These are phyloP conservation scores for Glarea lozoyensis DNA, from an alignment of 495 filamentous ascomycete genomes.

Conservation along the genomic window DNA sequence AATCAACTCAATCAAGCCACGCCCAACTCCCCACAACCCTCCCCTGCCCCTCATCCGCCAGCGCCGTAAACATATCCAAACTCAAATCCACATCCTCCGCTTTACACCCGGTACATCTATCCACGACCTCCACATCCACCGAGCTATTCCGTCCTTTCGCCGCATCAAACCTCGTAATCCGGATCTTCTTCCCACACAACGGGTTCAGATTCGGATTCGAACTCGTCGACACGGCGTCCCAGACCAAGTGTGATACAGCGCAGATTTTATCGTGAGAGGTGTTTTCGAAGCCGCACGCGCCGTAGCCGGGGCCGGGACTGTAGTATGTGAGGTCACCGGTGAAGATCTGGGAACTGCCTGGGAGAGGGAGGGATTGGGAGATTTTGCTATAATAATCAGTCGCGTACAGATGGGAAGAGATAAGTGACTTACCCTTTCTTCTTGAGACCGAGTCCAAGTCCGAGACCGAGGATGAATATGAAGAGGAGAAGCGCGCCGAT, in stretches of 20 bases:
- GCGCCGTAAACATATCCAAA: conserved; percentile 44
- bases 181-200: conserved; percentile 56
- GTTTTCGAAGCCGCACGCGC: conserved; percentile 58
- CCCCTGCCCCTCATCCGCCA: conserved; percentile 48
- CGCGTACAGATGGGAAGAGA: not conserved
- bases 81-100: conserved; percentile 61
- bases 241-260: conserved; percentile 58
- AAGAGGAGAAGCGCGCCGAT: conserved; percentile 20
- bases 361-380: conserved; percentile 43
- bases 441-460: conserved; percentile 20
- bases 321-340: conserved; percentile 69
- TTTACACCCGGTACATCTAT: conserved; percentile 61
- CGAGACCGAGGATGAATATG: conserved; percentile 26
- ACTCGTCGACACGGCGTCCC: conserved; percentile 45
- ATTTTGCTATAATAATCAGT: not conserved
- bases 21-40: conserved; percentile 57
- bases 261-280: conserved; percentile 46
- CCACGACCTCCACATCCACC: conserved; percentile 60
- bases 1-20: conserved; percentile 47
- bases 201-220: conserved; percentile 62
- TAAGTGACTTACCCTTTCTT: conserved; percentile 13
- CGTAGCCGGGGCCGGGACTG: conserved; percentile 51
- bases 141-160: conserved; percentile 52
- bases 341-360: conserved; percentile 38
- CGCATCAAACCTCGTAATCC: conserved; percentile 56